A percentile compares a stretch with the other conserved stretches of the same genome.
Evolutionary conservation across 192 early-diverging fungal species (phyloP).

Genomic region (Umbelopsis sp.): DNA sequence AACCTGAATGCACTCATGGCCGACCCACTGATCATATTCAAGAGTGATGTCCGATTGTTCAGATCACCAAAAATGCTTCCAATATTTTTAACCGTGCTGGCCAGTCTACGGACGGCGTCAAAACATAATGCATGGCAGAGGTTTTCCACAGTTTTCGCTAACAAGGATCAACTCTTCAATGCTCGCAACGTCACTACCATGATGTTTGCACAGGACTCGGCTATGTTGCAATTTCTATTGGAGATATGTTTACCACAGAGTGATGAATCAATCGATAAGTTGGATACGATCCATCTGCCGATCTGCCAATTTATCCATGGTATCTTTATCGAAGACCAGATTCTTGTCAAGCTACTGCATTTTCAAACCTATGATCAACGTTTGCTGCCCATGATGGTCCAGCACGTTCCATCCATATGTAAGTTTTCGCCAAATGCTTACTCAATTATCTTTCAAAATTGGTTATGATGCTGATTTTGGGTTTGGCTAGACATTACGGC

Average conservation of each 20-base stretch:
- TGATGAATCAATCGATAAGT: neutral
- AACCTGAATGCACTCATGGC: constrained; percentile 38
- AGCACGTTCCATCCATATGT: constrained; percentile 66
- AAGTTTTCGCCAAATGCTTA: constrained; percentile 13
- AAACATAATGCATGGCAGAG: constrained; percentile 37
- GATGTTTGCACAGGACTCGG: constrained; percentile 58
- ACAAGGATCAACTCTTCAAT: constrained; percentile 31
- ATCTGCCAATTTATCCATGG: constrained; percentile 63
- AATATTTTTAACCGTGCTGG: constrained; percentile 42
- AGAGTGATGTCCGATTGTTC: constrained; percentile 57
- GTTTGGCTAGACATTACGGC: constrained; percentile 46
- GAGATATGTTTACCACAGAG: constrained; percentile 39
- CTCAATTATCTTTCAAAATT: neutral
- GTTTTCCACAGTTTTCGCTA: constrained; percentile 35
- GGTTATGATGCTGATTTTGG: neutral
- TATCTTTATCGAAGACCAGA: constrained; percentile 59
- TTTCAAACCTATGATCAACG: constrained; percentile 62
- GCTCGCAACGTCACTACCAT: constrained; percentile 48
- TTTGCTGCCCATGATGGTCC: constrained; percentile 57
- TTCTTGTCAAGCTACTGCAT: constrained; percentile 58
- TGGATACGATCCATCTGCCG: constrained; percentile 32
- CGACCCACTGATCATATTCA: constrained; percentile 60
- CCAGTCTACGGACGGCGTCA: constrained; percentile 27
- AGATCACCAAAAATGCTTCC: constrained; percentile 49
- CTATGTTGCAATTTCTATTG: constrained; percentile 57